A percentile compares a stretch with the other conserved stretches of the same genome.
phyloP scores from a whole-genome alignment of 2,329 filamentous ascomycete species.

The Cytospora chrysosperma region DNA sequence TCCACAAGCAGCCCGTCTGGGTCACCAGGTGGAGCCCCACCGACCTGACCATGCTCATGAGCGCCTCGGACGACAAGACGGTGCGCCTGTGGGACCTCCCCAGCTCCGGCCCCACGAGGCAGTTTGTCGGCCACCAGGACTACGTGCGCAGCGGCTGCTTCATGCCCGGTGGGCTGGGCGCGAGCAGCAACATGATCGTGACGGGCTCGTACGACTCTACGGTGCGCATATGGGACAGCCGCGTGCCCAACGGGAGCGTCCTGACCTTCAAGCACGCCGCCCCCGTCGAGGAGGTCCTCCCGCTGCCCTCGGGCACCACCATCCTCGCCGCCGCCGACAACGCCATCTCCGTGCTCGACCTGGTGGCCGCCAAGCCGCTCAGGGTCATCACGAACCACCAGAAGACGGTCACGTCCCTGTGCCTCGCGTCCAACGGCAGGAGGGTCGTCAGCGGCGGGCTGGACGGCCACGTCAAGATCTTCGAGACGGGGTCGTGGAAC shows the following conservation, averaged over 20 bases:
- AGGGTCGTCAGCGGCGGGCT: conserved; percentile 84
- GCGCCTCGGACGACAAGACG: conserved; percentile 86
- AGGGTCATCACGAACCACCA: conserved; percentile 91
- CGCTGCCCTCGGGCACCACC: conserved; percentile 82
- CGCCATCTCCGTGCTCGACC: conserved; percentile 85
- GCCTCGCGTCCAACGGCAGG: conserved; percentile 75
- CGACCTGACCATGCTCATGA: conserved; percentile 84
- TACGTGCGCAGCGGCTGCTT: conserved; percentile 89
- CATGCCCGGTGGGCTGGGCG: conserved; percentile 67
- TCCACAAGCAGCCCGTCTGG: conserved; percentile 94
- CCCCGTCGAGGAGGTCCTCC: conserved; percentile 83
- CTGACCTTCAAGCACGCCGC: conserved; percentile 96
- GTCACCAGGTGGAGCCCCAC: conserved; percentile 85
- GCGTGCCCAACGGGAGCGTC: conserved; percentile 65
- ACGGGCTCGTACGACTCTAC: conserved; percentile 95
- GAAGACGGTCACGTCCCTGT: conserved; percentile 91
- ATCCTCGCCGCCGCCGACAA: conserved; percentile 83
- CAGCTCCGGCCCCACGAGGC: conserved; percentile 70
- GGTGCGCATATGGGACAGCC: conserved; percentile 89
- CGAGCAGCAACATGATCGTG: conserved; percentile 69
- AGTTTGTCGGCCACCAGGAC: conserved; percentile 83
- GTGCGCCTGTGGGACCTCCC: conserved; percentile 94
- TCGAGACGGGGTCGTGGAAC: conserved; percentile 92
- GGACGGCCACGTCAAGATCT: conserved; percentile 96
- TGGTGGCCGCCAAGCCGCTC: conserved; percentile 85